Evolutionary conservation across 768 basidiomycete genomes (phyloP), one percentile per base, ranked within the genome.

Genomic region (Obba rivulosa): DNA sequence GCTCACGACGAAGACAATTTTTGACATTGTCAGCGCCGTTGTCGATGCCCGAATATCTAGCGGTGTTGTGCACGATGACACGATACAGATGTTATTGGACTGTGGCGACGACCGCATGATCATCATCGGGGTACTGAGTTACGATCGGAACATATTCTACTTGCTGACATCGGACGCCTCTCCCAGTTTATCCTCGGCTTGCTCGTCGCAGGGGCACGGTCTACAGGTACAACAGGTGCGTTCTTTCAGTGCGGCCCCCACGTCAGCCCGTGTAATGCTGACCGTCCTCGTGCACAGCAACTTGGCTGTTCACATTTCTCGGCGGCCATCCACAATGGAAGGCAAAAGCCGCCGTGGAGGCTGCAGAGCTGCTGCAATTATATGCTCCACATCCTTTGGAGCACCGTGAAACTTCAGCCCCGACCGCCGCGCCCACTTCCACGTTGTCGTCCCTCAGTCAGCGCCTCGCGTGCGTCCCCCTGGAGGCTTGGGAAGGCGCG

Each of bases 101-200:
- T 71, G 72, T 25, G 75, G 79, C 14, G 87, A 88, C 59, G 85
- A 87, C 53, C 77, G 73, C 53, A 65, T 81, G 46, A 74, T 81
- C 38, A 75, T 88, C 43, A 78, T 88, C 37, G 87, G 86, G 50
- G 86, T 87, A 66, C 60, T 76, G 67, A 25, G 28, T 31, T 31
- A 5, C 13, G 13, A 31, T 31, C 28, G 28, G 28, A 31, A 7
- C 28, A 31, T 31, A n/a, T n/a, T n/a, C n/a, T 28, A 34, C 35
- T 46, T 39, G 45, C 40, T 51, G 56, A 55, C 57, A 53, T 45
- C 23, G 57, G 51, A 43, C 49, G 49, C 24, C 43, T 55, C 45
- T 45, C 54, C 51, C 60, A 87, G 85, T 88, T 90, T 63, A 84
- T 87, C 50, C 87, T 88, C 82, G 87, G 87, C 25, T 68, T 89